Evolutionary conservation across 2,329 filamentous ascomycete genomes (phyloP).

Genomic region (Colletotrichum aenigma): DNA sequence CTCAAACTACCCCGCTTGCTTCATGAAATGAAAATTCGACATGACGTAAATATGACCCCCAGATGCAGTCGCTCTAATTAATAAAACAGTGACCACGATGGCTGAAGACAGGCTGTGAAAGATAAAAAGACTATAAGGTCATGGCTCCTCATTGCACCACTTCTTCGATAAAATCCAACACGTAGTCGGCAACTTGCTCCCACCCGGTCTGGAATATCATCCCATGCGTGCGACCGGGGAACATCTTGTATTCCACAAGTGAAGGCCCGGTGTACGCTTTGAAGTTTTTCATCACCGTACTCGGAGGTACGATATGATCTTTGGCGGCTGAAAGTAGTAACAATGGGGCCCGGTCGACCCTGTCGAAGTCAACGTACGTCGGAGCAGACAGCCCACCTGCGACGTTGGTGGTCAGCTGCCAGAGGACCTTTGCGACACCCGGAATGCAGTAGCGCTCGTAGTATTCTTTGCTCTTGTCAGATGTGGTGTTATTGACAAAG

Average conservation of each 20-base stretch:
- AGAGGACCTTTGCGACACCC: constrained; percentile 23
- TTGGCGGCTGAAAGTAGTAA: constrained; percentile 21
- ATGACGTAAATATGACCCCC: accelerated
- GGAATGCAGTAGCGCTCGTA: constrained; percentile 25
- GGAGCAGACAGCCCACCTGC: constrained; percentile 2
- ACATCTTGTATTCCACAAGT: constrained; percentile 22
- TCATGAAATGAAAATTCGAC: accelerated
- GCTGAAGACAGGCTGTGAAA: neutral
- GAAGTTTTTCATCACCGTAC: constrained; percentile 21
- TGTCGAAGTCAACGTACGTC: constrained; percentile 18
- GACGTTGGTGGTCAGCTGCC: constrained; percentile 21
- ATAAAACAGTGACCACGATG: no score
- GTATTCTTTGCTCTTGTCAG: constrained; percentile 13
- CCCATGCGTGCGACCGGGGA: constrained; percentile 22
- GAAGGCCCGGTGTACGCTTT: constrained; percentile 20
- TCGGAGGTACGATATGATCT: constrained; percentile 24
- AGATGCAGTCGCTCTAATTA: neutral
- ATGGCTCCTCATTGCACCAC: neutral
- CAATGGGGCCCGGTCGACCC: constrained; percentile 10
- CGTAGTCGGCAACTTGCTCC: constrained; percentile 17
- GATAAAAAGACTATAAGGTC: neutral
- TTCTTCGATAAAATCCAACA: neutral
- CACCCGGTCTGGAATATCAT: constrained; percentile 25
- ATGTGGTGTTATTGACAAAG: constrained; percentile 23
- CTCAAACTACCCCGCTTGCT: neutral